These are phyloP conservation scores for Draba incana DNA, from an alignment of 345 rosid genomes.

Conservation along the genomic window DNA sequence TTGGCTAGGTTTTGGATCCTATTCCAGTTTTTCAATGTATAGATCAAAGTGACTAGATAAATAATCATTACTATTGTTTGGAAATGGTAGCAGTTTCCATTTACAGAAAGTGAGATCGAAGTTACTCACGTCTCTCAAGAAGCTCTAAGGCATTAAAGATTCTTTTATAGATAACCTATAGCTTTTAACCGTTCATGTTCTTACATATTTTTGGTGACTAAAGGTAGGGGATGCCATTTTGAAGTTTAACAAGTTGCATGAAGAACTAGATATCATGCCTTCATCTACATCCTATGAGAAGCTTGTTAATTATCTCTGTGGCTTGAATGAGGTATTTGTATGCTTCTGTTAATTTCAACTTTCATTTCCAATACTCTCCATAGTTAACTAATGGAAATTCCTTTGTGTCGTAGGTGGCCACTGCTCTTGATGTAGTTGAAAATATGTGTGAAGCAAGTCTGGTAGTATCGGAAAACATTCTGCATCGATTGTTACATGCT, in stretches of 20 bases:
- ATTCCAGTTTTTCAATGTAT: not conserved
- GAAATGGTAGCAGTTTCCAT: slow-evolving; percentile 5
- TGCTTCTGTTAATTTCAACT: slow-evolving; percentile 11
- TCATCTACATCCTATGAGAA: slow-evolving; percentile 60
- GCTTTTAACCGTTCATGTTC: slow-evolving; percentile 23
- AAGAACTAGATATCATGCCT: slow-evolving; percentile 57
- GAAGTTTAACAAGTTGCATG: slow-evolving; percentile 65
- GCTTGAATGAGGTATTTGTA: slow-evolving; percentile 56
- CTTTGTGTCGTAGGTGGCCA: slow-evolving; percentile 60
- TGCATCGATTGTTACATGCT: slow-evolving; percentile 57
- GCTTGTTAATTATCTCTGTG: slow-evolving; percentile 60
- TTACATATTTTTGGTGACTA: slow-evolving; percentile 23
- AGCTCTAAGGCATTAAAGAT: slow-evolving; percentile 16
- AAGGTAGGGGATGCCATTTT: slow-evolving; percentile 66
- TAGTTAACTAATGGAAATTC: slow-evolving; percentile 28
- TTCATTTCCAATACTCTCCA: not conserved
- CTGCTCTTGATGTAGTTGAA: slow-evolving; percentile 72
- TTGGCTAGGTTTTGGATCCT: not conserved
- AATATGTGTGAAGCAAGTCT: slow-evolving; percentile 64
- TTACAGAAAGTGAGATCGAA: slow-evolving; percentile 12
- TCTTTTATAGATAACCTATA: slow-evolving; percentile 7
- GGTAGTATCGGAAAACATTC: slow-evolving; percentile 46
- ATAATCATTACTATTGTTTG: not conserved
- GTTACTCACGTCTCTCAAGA: slow-evolving; percentile 7
- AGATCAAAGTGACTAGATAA: not conserved